These are phyloP conservation scores for Wickerhamiella azyma DNA, from an alignment of 805 yeast species.

Conservation along the genomic window DNA sequence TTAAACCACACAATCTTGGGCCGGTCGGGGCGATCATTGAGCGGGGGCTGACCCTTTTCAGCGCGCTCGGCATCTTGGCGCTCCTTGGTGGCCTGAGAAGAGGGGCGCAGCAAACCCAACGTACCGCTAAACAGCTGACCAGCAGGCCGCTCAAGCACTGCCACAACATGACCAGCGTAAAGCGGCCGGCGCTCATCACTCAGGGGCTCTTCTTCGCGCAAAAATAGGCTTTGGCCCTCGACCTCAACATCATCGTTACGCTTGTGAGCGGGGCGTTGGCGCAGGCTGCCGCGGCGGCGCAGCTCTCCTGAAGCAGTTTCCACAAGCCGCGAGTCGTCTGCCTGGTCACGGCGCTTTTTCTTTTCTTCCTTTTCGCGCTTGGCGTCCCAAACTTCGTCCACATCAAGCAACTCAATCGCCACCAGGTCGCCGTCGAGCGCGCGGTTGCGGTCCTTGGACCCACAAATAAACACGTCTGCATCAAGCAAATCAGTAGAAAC, in stretches of 20 bases:
- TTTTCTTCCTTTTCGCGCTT: slow-evolving; percentile 95
- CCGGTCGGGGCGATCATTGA: slow-evolving; percentile 28
- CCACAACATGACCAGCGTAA: slow-evolving; percentile 97
- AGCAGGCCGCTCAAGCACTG: slow-evolving; percentile 92
- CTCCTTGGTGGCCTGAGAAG: slow-evolving; percentile 81
- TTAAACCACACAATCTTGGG: slow-evolving; percentile 99
- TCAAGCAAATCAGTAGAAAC: slow-evolving; percentile 93
- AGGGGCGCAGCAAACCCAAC: slow-evolving; percentile 83
- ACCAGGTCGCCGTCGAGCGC: slow-evolving; percentile 95
- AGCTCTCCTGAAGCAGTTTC: slow-evolving; percentile 25
- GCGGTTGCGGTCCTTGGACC: slow-evolving; percentile 94
- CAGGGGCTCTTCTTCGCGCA: slow-evolving; percentile 92
- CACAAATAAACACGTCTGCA: slow-evolving; percentile 95
- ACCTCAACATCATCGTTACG: slow-evolving; percentile 97
- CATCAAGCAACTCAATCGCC: slow-evolving; percentile 86
- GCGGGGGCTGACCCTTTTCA: slow-evolving; percentile 14
- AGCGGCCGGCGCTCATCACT: slow-evolving; percentile 85
- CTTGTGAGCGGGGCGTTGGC: slow-evolving; percentile 92
- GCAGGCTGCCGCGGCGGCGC: slow-evolving; percentile 76
- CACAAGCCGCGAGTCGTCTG: slow-evolving; percentile 24
- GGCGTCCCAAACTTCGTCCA: slow-evolving; percentile 95
- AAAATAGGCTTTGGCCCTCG: slow-evolving; percentile 84
- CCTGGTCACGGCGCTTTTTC: slow-evolving; percentile 66
- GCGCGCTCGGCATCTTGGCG: slow-evolving; percentile 31
- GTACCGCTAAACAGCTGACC: slow-evolving; percentile 95